These are phyloP conservation scores for Marasmius sp. DNA, from an alignment of 1,284 basidiomycete genomes.

Conservation along the genomic window DNA sequence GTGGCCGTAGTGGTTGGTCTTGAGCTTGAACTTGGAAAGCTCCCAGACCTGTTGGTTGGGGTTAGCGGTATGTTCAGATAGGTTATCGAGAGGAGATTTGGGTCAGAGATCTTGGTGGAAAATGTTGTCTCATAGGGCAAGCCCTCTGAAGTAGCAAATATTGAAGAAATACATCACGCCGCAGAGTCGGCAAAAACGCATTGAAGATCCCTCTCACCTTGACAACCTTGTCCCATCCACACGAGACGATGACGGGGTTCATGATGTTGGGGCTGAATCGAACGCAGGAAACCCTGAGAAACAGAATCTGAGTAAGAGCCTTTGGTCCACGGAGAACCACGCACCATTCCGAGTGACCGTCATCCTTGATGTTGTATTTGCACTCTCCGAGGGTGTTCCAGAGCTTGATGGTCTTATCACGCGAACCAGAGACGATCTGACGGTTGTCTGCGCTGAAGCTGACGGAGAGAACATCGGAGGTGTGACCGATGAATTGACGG, in stretches of 20 bases:
- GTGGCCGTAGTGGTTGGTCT: slow-evolving; percentile 99
- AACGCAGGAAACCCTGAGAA: slow-evolving; percentile 92
- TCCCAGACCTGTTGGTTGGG: slow-evolving; percentile 87
- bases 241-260: slow-evolving; percentile 99
- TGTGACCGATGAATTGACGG: slow-evolving; percentile 98
- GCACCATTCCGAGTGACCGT: slow-evolving; percentile 94
- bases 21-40: slow-evolving; percentile 99
- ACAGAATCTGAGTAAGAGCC: slow-evolving; percentile 6
- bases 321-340: slow-evolving; percentile 16
- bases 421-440: slow-evolving; percentile 98
- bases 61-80: slow-evolving; percentile 47
- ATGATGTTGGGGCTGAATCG: slow-evolving; percentile 98
- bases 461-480: slow-evolving; percentile 95
- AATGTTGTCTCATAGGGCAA: slow-evolving; percentile 47
- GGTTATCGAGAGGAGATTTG: slow-evolving; percentile 27
- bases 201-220: slow-evolving; percentile 70
- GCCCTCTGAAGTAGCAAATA: slow-evolving; percentile 55
- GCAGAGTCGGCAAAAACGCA: slow-evolving; percentile 19
- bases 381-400: slow-evolving; percentile 99
- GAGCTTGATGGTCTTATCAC: slow-evolving; percentile 98
- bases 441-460: slow-evolving; percentile 98
- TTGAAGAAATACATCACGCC: slow-evolving; percentile 34
- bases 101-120: slow-evolving; percentile 57
- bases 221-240: slow-evolving; percentile 99
- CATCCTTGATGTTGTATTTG: slow-evolving; percentile 99